Base-by-base conservation (phyloP, 441 rosid genomes). In the Corymbia calophylla region DNA sequence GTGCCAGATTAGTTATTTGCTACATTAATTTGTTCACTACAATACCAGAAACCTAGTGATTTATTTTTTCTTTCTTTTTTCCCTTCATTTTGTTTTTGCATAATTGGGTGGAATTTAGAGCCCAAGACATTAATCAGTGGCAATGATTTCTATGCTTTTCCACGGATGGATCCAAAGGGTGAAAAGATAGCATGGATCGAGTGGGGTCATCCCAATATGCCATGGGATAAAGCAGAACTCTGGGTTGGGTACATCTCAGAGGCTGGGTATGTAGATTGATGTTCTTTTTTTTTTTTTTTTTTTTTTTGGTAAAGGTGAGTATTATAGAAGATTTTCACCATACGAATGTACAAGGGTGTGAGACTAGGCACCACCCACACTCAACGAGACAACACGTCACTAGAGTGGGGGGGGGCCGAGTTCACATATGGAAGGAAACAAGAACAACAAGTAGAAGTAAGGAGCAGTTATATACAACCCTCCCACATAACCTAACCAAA, bases 181-280 rank as follows among this genome's bases (percentile, higher is more conserved):
- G 97, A 95, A 93, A 91, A 95, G 82, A 91, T 98, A 82, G 99
- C 99, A 39, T 98, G 99, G 99, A 95, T 98, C 55, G 94, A 95
- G 89, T 98, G 99, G 98, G 91, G 93, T 88, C 99, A 96, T 90
- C 99, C 99, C 58, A 96, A 94, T 92, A 97, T 95, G 99, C 99
- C 99, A 29, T 97, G 99, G 99, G 99, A 97, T 92, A 96, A 93
- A 94, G 84, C 99, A 48, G 96, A 98, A 91, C 95, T 98, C 51
- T 98, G 99, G 99, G 98, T 96, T 93, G 99, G 98, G 87, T 94
- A 95, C 93, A 94, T 97, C 88, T 95, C 97, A 53, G 96, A 96
- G 90, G 90, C 88, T 92, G 99, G 99, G 99, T 98, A 88, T 13
- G 84, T 27, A 77, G 53, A 77, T 44, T 13, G 51, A 77, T 23